These are phyloP conservation scores for Ophiocordyceps sinensis DNA, from an alignment of 2,329 filamentous ascomycete genomes.

Conservation along the genomic window DNA sequence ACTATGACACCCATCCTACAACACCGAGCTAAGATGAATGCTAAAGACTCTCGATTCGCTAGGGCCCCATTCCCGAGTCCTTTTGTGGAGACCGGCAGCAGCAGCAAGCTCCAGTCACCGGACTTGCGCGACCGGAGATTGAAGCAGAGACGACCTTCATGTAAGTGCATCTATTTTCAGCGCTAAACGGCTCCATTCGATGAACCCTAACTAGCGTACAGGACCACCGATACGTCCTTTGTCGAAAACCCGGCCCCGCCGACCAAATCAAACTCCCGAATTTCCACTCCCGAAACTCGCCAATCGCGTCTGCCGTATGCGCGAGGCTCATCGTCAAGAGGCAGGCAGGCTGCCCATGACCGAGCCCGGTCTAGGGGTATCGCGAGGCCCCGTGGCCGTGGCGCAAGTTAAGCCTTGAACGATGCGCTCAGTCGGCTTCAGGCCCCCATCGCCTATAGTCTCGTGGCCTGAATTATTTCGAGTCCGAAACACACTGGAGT, in stretches of 20 bases:
- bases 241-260: constrained; percentile 64
- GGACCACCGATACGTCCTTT: constrained; percentile 84
- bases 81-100: constrained; percentile 54
- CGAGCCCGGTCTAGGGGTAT: constrained; percentile 30
- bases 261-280: constrained; percentile 33
- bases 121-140: constrained; percentile 16
- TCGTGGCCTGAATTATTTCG: background rate
- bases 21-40: background rate
- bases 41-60: background rate
- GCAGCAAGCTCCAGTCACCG: constrained; percentile 30
- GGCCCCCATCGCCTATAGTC: background rate
- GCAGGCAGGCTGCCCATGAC: constrained; percentile 12
- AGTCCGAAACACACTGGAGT: background rate
- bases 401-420: constrained; percentile 22
- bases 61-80: constrained; percentile 75
- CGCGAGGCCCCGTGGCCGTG: constrained; percentile 29
- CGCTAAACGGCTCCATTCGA: no score
- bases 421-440: no score
- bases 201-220: constrained; percentile 16
- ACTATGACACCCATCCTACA: background rate
- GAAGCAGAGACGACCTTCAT: constrained; percentile 75
- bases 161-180: constrained; percentile 25
- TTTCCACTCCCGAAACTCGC: constrained; percentile 24
- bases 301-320: constrained; percentile 34
- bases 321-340: constrained; percentile 22